Conservation (phyloP, 352 stramenopile genomes). For the Blastocystis sp. region DNA sequence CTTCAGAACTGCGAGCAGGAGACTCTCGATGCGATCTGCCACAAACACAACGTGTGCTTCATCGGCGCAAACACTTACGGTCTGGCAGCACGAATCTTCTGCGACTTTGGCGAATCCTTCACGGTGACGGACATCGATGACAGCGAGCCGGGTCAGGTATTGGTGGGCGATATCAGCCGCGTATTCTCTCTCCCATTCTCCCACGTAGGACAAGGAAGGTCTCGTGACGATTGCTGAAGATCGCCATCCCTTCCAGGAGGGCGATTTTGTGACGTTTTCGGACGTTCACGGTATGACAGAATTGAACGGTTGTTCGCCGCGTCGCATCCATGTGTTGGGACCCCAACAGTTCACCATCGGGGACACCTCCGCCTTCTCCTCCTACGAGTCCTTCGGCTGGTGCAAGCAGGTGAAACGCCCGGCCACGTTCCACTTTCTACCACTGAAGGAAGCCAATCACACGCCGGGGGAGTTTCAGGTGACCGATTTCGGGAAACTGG, state of each 20-base stretch:
- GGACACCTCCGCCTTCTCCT: conserved; percentile 67
- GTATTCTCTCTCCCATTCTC: conserved; percentile 3
- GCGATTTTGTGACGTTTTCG: conserved; percentile 86
- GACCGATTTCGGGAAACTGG: conserved; percentile 92
- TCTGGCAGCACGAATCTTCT: conserved; percentile 55
- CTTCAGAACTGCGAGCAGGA: not conserved
- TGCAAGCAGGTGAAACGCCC: conserved; percentile 89
- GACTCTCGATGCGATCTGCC: conserved; percentile 56
- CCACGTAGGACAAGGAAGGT: conserved; percentile 62
- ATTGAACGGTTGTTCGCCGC: conserved; percentile 64
- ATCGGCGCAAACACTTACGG: conserved; percentile 55
- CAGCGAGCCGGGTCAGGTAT: conserved; percentile 50
- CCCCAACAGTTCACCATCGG: conserved; percentile 92
- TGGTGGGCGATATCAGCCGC: conserved; percentile 49
- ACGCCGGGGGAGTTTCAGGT: conserved; percentile 85
- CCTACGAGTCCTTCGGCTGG: conserved; percentile 71
- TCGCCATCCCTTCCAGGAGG: conserved; percentile 86
- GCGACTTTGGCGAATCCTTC: conserved; percentile 58
- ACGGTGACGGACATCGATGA: conserved; percentile 58
- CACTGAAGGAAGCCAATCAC: conserved; percentile 71
- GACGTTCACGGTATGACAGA: conserved; percentile 80
- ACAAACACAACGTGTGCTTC: conserved; percentile 53
- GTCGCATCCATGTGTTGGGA: conserved; percentile 69
- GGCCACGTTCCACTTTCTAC: conserved; percentile 79
- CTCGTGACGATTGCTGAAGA: conserved; percentile 94